Percentiles rank a stretch among this genome's conserved stretches.
Conservation (phyloP, 257 asterid genomes). For the Solanum sitiens region DNA sequence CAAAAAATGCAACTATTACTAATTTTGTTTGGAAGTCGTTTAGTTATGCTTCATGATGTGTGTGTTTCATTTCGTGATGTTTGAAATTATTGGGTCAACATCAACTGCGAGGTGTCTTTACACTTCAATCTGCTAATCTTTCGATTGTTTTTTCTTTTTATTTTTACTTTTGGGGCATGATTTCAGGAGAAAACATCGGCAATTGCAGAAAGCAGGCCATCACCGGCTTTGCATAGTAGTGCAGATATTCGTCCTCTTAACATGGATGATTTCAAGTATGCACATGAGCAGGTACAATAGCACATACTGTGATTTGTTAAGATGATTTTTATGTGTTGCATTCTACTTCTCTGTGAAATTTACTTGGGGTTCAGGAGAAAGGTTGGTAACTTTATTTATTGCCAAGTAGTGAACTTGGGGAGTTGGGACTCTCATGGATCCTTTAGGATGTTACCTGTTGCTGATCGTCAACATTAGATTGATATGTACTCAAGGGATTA, state of each 20-base stretch:
- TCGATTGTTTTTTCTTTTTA: neutral
- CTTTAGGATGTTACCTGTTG: neutral
- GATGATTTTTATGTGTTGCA: neutral
- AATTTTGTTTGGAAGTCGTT: neutral
- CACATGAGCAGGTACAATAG: conserved; percentile 47
- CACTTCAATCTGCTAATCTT: neutral
- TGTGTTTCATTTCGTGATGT: neutral
- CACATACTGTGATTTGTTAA: neutral
- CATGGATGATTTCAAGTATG: conserved; percentile 53
- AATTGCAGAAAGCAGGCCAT: conserved; percentile 36
- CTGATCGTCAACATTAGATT: neutral
- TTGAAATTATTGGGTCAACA: neutral
- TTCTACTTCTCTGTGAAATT: neutral
- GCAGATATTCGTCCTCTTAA: conserved; percentile 49
- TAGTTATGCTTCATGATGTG: neutral
- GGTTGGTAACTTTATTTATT: neutral
- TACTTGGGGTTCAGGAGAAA: neutral
- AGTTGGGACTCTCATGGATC: neutral
- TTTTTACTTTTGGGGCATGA: neutral
- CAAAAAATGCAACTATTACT: neutral
- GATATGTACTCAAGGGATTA: neutral
- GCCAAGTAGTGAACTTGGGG: neutral
- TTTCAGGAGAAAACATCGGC: conserved; percentile 53
- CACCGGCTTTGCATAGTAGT: conserved; percentile 55
- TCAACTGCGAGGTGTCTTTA: neutral